phyloP scores from a whole-genome alignment of 2,329 filamentous ascomycete genomes.

The Penicillium psychrosexuale region DNA sequence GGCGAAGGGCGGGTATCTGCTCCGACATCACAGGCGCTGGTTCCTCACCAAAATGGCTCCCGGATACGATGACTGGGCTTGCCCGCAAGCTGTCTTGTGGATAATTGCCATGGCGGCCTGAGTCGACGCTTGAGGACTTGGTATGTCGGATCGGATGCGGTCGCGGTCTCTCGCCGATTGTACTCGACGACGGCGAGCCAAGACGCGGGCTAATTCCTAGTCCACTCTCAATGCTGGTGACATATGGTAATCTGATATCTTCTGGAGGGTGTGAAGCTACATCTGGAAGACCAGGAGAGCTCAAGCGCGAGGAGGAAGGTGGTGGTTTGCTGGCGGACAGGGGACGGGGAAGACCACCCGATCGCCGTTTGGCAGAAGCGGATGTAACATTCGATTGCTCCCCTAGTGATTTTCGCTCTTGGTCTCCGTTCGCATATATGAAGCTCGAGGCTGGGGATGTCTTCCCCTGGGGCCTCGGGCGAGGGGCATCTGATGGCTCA shows the following conservation, averaged over 20 bases:
- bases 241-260: constrained; percentile 16
- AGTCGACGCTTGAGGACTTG: constrained; percentile 38
- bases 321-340: constrained; percentile 20
- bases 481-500: constrained; percentile 27
- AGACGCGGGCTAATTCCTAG: constrained; percentile 19
- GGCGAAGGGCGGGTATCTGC: constrained; percentile 27
- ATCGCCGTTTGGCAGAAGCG: constrained; percentile 26
- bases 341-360: constrained; percentile 31
- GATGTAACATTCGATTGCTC: constrained; percentile 21
- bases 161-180: constrained; percentile 16
- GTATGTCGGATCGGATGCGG: constrained; percentile 23
- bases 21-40: constrained; percentile 24
- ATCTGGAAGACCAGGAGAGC: constrained; percentile 30
- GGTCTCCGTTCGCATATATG: constrained; percentile 38
- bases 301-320: constrained; percentile 31
- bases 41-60: constrained; percentile 22
- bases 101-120: constrained; percentile 16
- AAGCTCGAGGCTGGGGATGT: constrained; percentile 32
- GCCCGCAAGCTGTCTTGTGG: constrained; percentile 26
- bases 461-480: constrained; percentile 27
- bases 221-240: constrained; percentile 23
- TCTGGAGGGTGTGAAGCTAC: constrained; percentile 25
- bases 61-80: constrained; percentile 33
- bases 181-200: constrained; percentile 22
- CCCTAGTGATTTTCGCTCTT: constrained; percentile 26